Evolutionary conservation across 306 rosid genomes (phyloP), one percentile per base, ranked within the genome.

Genomic region (Vigna unguiculata): DNA sequence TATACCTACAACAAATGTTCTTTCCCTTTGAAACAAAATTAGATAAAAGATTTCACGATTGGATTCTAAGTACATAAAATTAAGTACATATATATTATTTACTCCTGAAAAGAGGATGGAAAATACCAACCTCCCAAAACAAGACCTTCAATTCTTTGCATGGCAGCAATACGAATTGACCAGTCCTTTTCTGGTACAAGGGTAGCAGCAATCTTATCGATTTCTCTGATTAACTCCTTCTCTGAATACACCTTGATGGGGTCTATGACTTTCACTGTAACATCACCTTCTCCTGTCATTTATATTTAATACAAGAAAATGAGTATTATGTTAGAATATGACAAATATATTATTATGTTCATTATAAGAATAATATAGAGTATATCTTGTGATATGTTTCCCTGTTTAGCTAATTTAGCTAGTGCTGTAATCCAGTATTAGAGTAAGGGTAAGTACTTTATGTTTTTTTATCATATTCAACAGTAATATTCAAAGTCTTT

Each of bases 131-230:
- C 99, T 91, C 99, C 99, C 77, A 47, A 87, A 87, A 96, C 87
- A 85, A 96, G 94, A 43, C 90, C 96, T 87, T 96, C 99, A 60
- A 93, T 77, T 90, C 96, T 93, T 85, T 91, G 99, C 93, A 96
- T 85, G 48, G 96, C 98, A 81, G 98, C 86, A 54, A 96, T 93
- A 61, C 99, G 93, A 68, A 93, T 49, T 13, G 96, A 91, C 99
- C 99, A 96, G 81, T 96, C 99, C 89, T 93, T 96, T 69, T 96
- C 99, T 19, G 99, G 99, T 78, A 96, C 94, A 76, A 96, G 98
- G 64, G 85, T 96, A 69, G 94, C 85, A 71, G 91, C 85, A 87
- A 93, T 85, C 91, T 93, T 96, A 81, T 96, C 98, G 75, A 91
- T 41, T 87, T 96, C 98, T 85, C 98, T 86, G 71, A 87, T 84